Evolutionary conservation across 2,329 filamentous ascomycete species (phyloP), one percentile per base, ranked within the genome.

Genomic region (Exophiala sp.): DNA sequence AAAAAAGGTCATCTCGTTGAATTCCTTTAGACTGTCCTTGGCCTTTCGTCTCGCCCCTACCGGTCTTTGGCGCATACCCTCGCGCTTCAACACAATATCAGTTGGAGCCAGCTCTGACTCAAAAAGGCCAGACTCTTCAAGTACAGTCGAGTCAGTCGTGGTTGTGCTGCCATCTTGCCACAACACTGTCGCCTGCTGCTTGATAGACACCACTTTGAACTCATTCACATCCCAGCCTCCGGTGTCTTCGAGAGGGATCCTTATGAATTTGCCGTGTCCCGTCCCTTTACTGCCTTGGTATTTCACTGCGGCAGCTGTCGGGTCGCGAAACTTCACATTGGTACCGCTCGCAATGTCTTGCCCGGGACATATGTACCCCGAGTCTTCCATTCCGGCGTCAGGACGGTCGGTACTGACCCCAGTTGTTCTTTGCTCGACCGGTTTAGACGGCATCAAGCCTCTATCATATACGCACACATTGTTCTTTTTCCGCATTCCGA

Each of bases 181-280:
- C 53, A 75, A 73, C 3, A 82, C 74, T 1, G 67, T 73, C 10
- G 74, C 73, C n/a, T 66, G 64, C 2, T 76, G 76, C 16, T 66
- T 67, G 9, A 73, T 75, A 24, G 68, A 68, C 43, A 73, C 66
- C 44, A 82, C 67, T 10, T 73, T 69, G 56, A 75, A 80, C 2
- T 79, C 70, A 52, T 82, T 82, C 55, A 81, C 63, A 56, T 83
- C 79, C 60, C 76, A 80, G 1, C 78, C 78, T 34, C 75, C 65
- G 7, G 71, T 73, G 18, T 74, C 67, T 2, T 70, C 69, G 8
- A 71, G 64, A 19, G 74, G 66, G 22, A 79, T 70, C 16, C 67
- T 66, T 11, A 65, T 64, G 35, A 78, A 63, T 32, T 65, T 68
- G 16, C 70, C 70, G 41, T 72, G 66, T 1, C 63, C 58, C n/a